Percentiles rank a stretch among this genome's conserved stretches.
phyloP scores from a whole-genome alignment of 345 rosid genomes.

The Salix purpurea region DNA sequence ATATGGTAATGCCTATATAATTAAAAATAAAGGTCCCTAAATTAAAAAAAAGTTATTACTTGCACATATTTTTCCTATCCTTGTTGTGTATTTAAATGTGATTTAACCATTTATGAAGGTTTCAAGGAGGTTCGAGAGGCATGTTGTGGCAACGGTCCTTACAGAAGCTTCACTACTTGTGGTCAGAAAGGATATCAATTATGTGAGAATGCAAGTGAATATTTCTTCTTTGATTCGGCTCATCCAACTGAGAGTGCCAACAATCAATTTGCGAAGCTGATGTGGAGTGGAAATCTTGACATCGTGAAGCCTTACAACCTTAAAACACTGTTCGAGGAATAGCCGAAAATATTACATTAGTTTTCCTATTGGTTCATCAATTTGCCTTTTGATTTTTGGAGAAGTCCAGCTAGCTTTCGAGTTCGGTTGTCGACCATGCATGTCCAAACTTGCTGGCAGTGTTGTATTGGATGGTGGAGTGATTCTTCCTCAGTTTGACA shows the following conservation, averaged over 20 bases:
- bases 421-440: too few relatives aligned
- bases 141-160: constrained; percentile 4
- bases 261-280: constrained; percentile 2
- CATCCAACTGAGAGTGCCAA: constrained; percentile 1
- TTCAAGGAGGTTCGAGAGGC: neutral
- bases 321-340: neutral
- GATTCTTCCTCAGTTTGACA: too few relatives aligned
- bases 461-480: too few relatives aligned
- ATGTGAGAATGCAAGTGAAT: constrained; percentile 1
- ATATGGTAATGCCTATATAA: constrained; percentile 6
- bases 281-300: constrained; percentile 9
- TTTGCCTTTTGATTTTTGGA: too few relatives aligned
- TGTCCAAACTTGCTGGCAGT: too few relatives aligned
- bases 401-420: too few relatives aligned
- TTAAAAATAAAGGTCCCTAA: too few relatives aligned
- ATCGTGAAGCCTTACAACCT: neutral
- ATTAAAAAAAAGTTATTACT: too few relatives aligned
- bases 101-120: neutral
- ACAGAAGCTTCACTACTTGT: neutral
- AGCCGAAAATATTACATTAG: neutral
- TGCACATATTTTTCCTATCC: too few relatives aligned
- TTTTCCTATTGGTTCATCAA: too few relatives aligned
- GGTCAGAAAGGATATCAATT: constrained; percentile 1
- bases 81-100: too few relatives aligned
- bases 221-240: constrained; percentile 7